Base-by-base conservation (phyloP, 139 green algal species). In the Pseudopediastrum boryanum region DNA sequence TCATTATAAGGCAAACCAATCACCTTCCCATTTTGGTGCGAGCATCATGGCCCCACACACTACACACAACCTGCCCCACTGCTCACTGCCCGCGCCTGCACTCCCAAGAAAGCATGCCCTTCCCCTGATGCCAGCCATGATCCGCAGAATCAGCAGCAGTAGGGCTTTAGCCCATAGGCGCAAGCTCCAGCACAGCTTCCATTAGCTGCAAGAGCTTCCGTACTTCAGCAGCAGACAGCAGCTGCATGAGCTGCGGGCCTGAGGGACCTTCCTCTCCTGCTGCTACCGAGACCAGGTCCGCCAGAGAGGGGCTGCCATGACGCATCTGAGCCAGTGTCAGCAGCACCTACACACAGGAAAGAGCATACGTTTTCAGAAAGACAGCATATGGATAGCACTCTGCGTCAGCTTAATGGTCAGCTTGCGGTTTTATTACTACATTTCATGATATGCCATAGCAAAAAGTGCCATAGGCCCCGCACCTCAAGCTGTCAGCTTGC, bases 181-280 rank as follows among this genome's bases (percentile, higher is more conserved):
- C n/a, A n/a, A n/a, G n/a, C 72, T 79, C 72, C 19, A 79, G 25
- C 1, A 33, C 46, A 42, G 39, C 27, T 56, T 77, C 65, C 73
- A 83, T 25, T 7, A 42, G 29, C 42, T 39, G 46, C 48, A 83
- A 41, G 72, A 85, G 61, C 44, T 78, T 41, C 16, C 12, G 56
- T 7, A 59, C 77, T 33, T 67, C 50, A 35, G 21, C 39, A 27
- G 58, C 58, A 23, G 72, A 42, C 42, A 79, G 58, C 41, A 79
- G 72, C 29, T 16, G 2, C 58, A 79, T 38, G 29, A 71, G 58
- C 42, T 58, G 58, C 13, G 56, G 56, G 2, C 58, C 72, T 6
- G 70, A 58, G 36, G 29, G 42, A 23, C 58, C 58, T 21, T n/a
- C 72, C 7, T 27, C 72, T 41, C 61, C 72, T 33, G 42, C 72